Evolutionary conservation across 1,139 yeast species (phyloP).

Genomic region (Sugiyamaella sp.): DNA sequence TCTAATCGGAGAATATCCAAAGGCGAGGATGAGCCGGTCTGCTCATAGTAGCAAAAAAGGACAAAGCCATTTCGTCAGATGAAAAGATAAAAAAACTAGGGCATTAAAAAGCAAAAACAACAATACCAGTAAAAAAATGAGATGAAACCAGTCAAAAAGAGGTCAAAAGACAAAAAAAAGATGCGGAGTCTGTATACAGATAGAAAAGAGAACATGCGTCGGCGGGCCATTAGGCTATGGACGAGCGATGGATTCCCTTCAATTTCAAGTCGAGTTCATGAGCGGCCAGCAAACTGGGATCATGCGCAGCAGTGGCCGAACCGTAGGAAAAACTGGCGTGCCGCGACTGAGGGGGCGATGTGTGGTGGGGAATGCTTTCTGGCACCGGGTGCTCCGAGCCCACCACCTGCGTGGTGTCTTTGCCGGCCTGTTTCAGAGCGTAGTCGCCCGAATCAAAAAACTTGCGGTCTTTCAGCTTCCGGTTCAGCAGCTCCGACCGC

Average conservation of each 20-base stretch:
- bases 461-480: slow-evolving; percentile 76
- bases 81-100: not conserved
- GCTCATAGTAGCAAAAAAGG: too few species aligned
- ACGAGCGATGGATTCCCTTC: slow-evolving; percentile 15
- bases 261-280: slow-evolving; percentile 20
- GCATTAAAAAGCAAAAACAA: not conserved
- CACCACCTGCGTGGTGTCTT: slow-evolving; percentile 28
- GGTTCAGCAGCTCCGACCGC: slow-evolving; percentile 75
- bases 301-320: slow-evolving; percentile 22
- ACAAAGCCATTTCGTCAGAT: not conserved
- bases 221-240: slow-evolving; percentile 11
- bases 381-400: slow-evolving; percentile 34
- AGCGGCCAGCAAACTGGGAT: slow-evolving; percentile 22
- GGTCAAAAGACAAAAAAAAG: slow-evolving; percentile 2
- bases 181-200: slow-evolving; percentile 6
- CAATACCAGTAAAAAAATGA: not conserved
- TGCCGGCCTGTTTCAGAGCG: slow-evolving; percentile 79
- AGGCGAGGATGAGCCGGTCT: too few species aligned
- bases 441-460: slow-evolving; percentile 97
- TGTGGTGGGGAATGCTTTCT: slow-evolving; percentile 28
- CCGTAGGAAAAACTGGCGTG: slow-evolving; percentile 22
- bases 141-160: not conserved
- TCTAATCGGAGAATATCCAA: too few species aligned
- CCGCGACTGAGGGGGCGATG: slow-evolving; percentile 26
- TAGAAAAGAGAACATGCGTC: not conserved